phyloP scores from a whole-genome alignment of 768 basidiomycete genomes.

The Tulasnella sp. region DNA sequence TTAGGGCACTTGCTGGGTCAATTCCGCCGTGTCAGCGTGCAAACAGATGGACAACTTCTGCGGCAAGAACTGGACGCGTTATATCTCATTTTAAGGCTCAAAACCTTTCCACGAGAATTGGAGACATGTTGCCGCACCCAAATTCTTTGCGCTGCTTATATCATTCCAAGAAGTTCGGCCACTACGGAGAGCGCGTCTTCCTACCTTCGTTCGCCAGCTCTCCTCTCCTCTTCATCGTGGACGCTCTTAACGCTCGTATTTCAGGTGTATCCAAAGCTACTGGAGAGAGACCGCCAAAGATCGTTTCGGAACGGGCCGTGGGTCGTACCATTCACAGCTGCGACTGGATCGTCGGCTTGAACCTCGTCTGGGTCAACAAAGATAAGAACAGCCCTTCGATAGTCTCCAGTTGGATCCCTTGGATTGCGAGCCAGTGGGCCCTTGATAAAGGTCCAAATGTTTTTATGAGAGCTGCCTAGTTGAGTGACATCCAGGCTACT shows the following conservation, averaged over 20 bases:
- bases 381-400: conserved; percentile 17
- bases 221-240: conserved; percentile 8
- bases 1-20: too few relatives aligned
- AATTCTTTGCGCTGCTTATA: too few relatives aligned
- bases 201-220: background rate
- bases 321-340: conserved; percentile 25
- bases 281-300: too few relatives aligned
- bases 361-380: background rate
- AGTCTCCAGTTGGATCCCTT: conserved; percentile 31
- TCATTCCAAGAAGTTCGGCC: too few relatives aligned
- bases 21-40: too few relatives aligned
- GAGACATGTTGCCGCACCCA: too few relatives aligned
- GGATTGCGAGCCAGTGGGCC: conserved; percentile 7
- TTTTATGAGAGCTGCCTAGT: conserved; percentile 25
- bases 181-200: too few relatives aligned
- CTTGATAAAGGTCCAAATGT: conserved; percentile 24
- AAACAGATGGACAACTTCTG: too few relatives aligned
- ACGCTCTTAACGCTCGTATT: conserved; percentile 26
- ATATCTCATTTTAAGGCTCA: too few relatives aligned
- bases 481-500: background rate
- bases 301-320: conserved; percentile 25
- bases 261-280: background rate
- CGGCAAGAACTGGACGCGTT: too few relatives aligned
- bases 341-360: conserved; percentile 7
- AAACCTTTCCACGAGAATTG: too few relatives aligned